Base-by-base conservation (phyloP, 2,329 filamentous ascomycete genomes). In the Alternaria gansuensis region DNA sequence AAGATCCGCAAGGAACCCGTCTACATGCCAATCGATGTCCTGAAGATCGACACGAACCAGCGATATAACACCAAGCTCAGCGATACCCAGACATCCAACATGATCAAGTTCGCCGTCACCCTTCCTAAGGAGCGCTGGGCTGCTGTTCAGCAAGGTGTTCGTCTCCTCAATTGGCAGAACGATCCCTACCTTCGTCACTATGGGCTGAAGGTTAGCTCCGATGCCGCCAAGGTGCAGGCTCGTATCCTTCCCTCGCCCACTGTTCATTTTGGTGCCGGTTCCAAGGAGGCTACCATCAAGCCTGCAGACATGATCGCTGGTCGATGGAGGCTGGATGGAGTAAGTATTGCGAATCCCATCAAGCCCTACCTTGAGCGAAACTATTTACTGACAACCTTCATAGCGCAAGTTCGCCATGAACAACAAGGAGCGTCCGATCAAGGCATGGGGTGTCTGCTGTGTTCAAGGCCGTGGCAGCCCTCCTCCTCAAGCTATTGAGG, bases 31-130 rank as follows among this genome's bases (percentile, higher is more conserved):
- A 82, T 87, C 75, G 86, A 89, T 56, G 67, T 85, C 29, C 76
- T 87, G 36, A 76, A 73, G 11, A 80, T 88, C 59, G 76, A 82
- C 40, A 72, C 78, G 4, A 84, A 87, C 34, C 84, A 88, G 73
- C 82, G 84, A 2, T 88, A 86, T 68, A 80, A 78, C 3, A 83
- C 78, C 72, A 89, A 88, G 76, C 74, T 88, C 45, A 83, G 82
- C 50, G 85, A 87, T 54, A 70, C 72, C 0, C 83, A 96, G 79
- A 97, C 94, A 0, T 81, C 89, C 0, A 79, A 84, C 5, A 99
- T 99, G 95, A 97, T 99, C 81, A 94, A 90, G 76, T 92, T 94
- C 69, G 93, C 94, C 0, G 94, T 97, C 4, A 92, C 90, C 5
- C 85, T 89, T 1, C 95, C 95, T 0, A 74, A 76, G 0, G 75